Conservation (phyloP, 2,329 filamentous ascomycete genomes). For the Grosmannia serpens region DNA sequence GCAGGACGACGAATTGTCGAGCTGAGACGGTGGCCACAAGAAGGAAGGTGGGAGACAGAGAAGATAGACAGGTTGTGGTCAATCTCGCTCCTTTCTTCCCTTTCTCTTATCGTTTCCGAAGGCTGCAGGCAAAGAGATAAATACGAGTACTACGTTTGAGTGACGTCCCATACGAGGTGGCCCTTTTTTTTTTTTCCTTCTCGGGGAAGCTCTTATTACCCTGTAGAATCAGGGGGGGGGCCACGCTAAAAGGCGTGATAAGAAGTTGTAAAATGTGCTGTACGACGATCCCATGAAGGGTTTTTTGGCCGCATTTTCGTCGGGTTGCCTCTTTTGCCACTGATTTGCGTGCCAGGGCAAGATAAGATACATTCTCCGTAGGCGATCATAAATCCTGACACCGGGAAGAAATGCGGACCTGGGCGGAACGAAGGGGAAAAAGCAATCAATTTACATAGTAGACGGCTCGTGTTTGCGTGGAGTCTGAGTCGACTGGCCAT, state of each 20-base stretch:
- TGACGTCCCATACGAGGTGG: not conserved
- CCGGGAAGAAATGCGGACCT: not conserved
- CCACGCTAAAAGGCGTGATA: not conserved
- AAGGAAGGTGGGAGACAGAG: no score
- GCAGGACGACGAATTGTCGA: not conserved
- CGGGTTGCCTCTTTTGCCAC: no score
- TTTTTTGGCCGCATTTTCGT: not conserved
- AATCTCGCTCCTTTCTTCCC: not conserved
- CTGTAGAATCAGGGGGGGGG: not conserved
- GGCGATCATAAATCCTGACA: not conserved
- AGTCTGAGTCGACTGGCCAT: not conserved
- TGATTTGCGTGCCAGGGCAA: no score
- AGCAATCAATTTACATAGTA: not conserved
- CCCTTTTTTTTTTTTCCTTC: not conserved
- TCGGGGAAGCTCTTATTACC: no score
- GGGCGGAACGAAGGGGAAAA: not conserved
- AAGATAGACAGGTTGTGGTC: not conserved
- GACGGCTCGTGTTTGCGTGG: not conserved
- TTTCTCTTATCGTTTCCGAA: not conserved
- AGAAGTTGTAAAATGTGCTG: not conserved
- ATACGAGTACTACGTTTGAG: not conserved
- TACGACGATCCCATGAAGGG: not conserved
- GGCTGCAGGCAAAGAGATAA: not conserved
- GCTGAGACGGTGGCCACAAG: not conserved
- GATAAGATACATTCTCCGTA: no score